Percentiles rank a stretch among this genome's conserved stretches.
These are phyloP conservation scores for Ajuga chamaepitys DNA, from an alignment of 257 asterid species.

Conservation along the genomic window DNA sequence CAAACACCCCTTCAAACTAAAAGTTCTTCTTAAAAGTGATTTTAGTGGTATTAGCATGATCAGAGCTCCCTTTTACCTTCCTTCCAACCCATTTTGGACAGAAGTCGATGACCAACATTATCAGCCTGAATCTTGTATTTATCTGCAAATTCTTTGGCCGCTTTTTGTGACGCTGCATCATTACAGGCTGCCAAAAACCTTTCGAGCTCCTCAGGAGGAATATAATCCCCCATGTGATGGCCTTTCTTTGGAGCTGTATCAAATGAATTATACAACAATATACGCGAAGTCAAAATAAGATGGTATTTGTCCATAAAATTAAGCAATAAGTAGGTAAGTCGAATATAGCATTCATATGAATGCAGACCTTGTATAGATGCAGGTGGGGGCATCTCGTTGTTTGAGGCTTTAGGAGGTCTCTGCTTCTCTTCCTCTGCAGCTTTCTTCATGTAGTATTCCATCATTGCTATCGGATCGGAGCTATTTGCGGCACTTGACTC, in stretches of 20 bases:
- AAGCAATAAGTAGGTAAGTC: background rate
- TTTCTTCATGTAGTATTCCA: slow-evolving; percentile 89
- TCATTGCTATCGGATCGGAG: slow-evolving; percentile 87
- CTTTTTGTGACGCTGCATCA: slow-evolving; percentile 59
- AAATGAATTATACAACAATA: background rate
- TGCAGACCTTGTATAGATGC: slow-evolving; percentile 64
- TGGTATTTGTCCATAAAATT: background rate
- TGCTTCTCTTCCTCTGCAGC: slow-evolving; percentile 82
- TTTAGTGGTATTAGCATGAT: background rate
- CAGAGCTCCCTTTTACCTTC: slow-evolving; percentile 58
- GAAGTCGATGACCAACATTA: slow-evolving; percentile 79
- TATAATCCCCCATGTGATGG: slow-evolving; percentile 96
- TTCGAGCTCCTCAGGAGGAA: slow-evolving; percentile 86
- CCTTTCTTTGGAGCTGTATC: slow-evolving; percentile 61
- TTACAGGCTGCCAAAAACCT: slow-evolving; percentile 73
- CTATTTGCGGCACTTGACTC: slow-evolving; percentile 43
- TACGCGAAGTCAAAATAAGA: background rate
- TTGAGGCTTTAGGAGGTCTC: slow-evolving; percentile 62
- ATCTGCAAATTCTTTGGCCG: slow-evolving; percentile 56
- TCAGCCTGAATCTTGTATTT: slow-evolving; percentile 76
- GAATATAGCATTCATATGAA: background rate
- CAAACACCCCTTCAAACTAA: no score
- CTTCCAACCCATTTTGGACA: slow-evolving; percentile 94
- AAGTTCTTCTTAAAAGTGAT: no score
- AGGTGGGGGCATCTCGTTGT: slow-evolving; percentile 98